Conservation (phyloP, 148 eudicot species). For the Rhododendron ferrugineum region DNA sequence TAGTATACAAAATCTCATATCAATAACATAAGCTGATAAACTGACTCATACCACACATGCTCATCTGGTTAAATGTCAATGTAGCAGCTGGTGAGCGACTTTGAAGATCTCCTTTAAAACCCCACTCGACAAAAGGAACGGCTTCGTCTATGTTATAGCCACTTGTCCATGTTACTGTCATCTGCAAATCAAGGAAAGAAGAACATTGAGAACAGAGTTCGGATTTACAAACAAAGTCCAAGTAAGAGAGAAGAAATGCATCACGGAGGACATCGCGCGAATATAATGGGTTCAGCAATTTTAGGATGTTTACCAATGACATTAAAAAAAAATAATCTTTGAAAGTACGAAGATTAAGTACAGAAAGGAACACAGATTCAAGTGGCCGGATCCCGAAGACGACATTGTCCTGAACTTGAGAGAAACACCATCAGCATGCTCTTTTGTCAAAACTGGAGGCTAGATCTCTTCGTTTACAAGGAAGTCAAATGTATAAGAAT, state of each 20-base stretch:
- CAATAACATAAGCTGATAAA: background rate
- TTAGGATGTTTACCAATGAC: background rate
- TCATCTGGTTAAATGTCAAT: constrained; percentile 45
- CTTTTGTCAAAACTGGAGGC: background rate
- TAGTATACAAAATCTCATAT: background rate
- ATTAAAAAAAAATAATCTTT: background rate
- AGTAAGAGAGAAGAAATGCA: background rate
- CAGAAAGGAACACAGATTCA: background rate
- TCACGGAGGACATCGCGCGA: background rate
- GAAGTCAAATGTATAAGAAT: background rate
- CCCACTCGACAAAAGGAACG: constrained; percentile 60
- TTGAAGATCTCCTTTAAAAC: constrained; percentile 18
- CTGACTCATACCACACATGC: constrained; percentile 46
- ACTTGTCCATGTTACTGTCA: constrained; percentile 74
- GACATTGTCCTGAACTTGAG: background rate
- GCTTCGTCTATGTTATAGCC: constrained; percentile 63
- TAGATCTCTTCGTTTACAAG: background rate
- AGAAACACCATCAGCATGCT: background rate
- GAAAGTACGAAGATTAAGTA: background rate
- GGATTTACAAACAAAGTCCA: background rate
- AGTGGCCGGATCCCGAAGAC: background rate
- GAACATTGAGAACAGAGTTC: background rate
- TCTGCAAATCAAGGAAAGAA: constrained; percentile 22
- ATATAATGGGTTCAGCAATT: no score
- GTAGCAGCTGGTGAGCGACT: constrained; percentile 56